Conservation (phyloP, 2,329 filamentous ascomycete genomes). For the Aureobasidium sp. region DNA sequence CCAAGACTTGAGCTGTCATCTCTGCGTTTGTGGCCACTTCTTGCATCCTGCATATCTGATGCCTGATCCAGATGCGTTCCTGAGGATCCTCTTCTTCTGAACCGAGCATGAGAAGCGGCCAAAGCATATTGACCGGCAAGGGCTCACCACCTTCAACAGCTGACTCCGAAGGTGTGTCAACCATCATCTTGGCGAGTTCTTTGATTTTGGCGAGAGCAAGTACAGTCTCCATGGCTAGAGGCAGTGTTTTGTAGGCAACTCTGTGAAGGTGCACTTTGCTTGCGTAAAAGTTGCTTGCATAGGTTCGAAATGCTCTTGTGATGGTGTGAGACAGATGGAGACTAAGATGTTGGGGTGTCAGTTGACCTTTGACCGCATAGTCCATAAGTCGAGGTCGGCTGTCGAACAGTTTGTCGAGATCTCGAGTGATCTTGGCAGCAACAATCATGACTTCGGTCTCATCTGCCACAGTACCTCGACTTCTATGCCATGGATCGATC, state of each 20-base stretch:
- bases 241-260: slow-evolving; percentile 50
- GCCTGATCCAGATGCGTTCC: slow-evolving; percentile 46
- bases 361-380: slow-evolving; percentile 46
- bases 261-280: slow-evolving; percentile 51
- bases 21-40: slow-evolving; percentile 35
- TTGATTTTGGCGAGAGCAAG: slow-evolving; percentile 46
- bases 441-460: slow-evolving; percentile 53
- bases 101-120: slow-evolving; percentile 52
- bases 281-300: slow-evolving; percentile 51
- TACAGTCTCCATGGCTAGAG: slow-evolving; percentile 44
- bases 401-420: slow-evolving; percentile 46
- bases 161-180: neutral
- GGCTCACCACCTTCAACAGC: slow-evolving; percentile 30
- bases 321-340: slow-evolving; percentile 44
- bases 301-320: slow-evolving; percentile 49
- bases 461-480: slow-evolving; percentile 50
- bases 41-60: slow-evolving; percentile 39
- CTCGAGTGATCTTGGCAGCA: slow-evolving; percentile 44
- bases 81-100: slow-evolving; percentile 46
- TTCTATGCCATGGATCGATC: slow-evolving; percentile 52
- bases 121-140: slow-evolving; percentile 51
- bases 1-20: slow-evolving; percentile 34
- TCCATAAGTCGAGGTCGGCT: slow-evolving; percentile 50
- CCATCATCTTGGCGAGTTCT: slow-evolving; percentile 20
- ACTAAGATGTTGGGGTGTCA: slow-evolving; percentile 44